Evolutionary conservation across 176 grass and related monocot genomes (phyloP), one percentile per base, ranked within the genome.

Genomic region (Urochloa ruziziensis): DNA sequence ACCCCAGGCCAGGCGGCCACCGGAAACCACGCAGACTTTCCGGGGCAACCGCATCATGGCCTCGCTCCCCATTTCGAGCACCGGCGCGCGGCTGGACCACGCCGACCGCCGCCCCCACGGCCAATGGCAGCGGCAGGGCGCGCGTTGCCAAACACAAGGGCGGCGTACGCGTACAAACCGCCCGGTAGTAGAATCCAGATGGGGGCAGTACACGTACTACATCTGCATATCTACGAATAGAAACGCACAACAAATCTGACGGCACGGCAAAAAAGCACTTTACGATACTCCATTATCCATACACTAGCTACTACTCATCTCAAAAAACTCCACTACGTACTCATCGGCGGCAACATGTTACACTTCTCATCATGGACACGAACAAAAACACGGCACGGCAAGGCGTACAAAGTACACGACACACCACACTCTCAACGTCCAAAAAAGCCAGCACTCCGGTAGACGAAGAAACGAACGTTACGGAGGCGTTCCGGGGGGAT

Each of bases 11-110:
- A n/a, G n/a, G 39, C 23, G 39, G 35, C 53, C 71, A 76, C 82
- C 62, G 33, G 33, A 85, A 61, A 56, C 51, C 62, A 57, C 25
- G n/a, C 54, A 56, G 62, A 37, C 88, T 89, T 89, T 77, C 54
- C 8, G 78, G 78, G 56, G 44, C 34, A 63, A 36, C 77, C 7
- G 54, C 85, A 82, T 90, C 83, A 86, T 82, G 83, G 70, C 71
- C 71, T 44, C 54, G 43, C 72, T 44, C 54, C 44, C 72, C 78
- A 77, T 71, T 89, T 77, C 33, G 19, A 76, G 71, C 83, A 85
- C 71, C 62, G 35, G 25, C 62, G 35, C 34, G 43, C 34, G 58
- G 18, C 3, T 74, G 58, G 87, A 81, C 77, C 77, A 85, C 53
- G 82, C 8, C 43, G 23, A 40, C 18, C n/a, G n/a, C n/a, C n/a